Evolutionary conservation across 768 basidiomycete species (phyloP).

Genomic region (Pholiota microspora): DNA sequence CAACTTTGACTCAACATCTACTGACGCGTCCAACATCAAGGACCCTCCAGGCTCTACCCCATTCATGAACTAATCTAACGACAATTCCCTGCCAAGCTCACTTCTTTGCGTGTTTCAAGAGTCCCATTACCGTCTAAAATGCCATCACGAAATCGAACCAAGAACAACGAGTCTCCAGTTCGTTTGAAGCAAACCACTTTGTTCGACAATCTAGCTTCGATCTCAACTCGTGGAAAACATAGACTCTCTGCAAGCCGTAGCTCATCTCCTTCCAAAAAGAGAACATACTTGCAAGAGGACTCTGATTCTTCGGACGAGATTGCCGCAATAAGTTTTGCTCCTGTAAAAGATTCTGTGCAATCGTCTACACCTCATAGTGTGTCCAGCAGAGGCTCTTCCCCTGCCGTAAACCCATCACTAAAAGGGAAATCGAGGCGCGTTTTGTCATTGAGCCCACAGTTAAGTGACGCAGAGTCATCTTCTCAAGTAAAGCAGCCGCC

Average conservation of each 20-base stretch:
- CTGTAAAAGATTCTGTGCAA: slow-evolving; percentile 24
- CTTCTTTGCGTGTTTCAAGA: too few relatives aligned
- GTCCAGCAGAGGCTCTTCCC: slow-evolving; percentile 11
- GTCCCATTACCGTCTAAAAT: neutral
- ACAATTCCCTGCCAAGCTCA: too few relatives aligned
- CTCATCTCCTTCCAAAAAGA: neutral
- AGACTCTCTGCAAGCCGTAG: neutral
- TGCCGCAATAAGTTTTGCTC: slow-evolving; percentile 50
- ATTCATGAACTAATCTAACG: too few relatives aligned
- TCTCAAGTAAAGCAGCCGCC: slow-evolving; percentile 7
- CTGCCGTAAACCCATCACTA: slow-evolving; percentile 4
- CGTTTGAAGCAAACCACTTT: slow-evolving; percentile 45
- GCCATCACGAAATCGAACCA: slow-evolving; percentile 2
- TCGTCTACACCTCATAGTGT: slow-evolving; percentile 1
- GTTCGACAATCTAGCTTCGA: slow-evolving; percentile 12
- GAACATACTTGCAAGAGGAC: slow-evolving; percentile 10
- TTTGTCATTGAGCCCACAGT: slow-evolving; percentile 7
- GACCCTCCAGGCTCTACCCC: too few relatives aligned
- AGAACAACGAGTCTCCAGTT: slow-evolving; percentile 19
- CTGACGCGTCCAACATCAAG: too few relatives aligned
- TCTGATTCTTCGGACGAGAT: slow-evolving; percentile 43
- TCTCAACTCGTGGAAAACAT: neutral
- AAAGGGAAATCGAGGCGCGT: slow-evolving; percentile 4
- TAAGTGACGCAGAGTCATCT: slow-evolving; percentile 4
- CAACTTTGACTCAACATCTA: too few relatives aligned